Percentiles rank a stretch among this genome's conserved stretches.
Evolutionary conservation across 139 green algal species (phyloP).

Genomic region (Chlorella sp.): DNA sequence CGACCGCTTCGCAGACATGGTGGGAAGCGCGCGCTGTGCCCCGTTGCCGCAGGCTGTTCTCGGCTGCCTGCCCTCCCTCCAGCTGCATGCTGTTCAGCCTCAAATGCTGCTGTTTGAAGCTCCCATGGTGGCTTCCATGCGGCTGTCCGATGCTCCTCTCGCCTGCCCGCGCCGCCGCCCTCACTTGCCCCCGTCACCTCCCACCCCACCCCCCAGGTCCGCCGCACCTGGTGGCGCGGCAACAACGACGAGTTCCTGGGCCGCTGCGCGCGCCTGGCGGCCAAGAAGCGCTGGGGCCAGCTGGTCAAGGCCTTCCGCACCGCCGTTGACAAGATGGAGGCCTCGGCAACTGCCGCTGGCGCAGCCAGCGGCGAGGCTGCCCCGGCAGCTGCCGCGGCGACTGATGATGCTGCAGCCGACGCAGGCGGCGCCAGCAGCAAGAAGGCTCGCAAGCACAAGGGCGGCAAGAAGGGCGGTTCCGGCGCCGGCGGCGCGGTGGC

Average conservation of each 20-base stretch:
- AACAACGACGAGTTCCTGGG: constrained; percentile 88
- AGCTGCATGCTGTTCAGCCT: too few relatives aligned
- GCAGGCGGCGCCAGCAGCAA: not conserved
- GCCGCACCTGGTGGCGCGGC: constrained; percentile 58
- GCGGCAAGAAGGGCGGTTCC: not conserved
- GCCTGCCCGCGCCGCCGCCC: not conserved
- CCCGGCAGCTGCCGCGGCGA: not conserved
- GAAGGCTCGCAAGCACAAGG: not conserved
- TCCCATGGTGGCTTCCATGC: too few relatives aligned
- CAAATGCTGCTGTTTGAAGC: too few relatives aligned
- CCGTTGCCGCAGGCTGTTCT: too few relatives aligned
- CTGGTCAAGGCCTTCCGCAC: constrained; percentile 86
- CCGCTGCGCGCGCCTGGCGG: constrained; percentile 66
- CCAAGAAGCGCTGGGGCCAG: constrained; percentile 83
- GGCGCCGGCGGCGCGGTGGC: not conserved
- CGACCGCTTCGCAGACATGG: constrained; percentile 64
- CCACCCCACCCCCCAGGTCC: constrained; percentile 9
- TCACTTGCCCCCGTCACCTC: not conserved
- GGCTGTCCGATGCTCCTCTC: too few relatives aligned
- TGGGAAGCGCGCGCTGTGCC: constrained; percentile 37
- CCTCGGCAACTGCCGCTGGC: not conserved
- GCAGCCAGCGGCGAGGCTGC: not conserved
- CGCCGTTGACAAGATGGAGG: constrained; percentile 61
- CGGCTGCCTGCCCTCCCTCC: constrained; percentile 1
- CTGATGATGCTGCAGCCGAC: not conserved